phyloP scores from a whole-genome alignment of 2,329 filamentous ascomycete species.

The Sporothrix protearum region DNA sequence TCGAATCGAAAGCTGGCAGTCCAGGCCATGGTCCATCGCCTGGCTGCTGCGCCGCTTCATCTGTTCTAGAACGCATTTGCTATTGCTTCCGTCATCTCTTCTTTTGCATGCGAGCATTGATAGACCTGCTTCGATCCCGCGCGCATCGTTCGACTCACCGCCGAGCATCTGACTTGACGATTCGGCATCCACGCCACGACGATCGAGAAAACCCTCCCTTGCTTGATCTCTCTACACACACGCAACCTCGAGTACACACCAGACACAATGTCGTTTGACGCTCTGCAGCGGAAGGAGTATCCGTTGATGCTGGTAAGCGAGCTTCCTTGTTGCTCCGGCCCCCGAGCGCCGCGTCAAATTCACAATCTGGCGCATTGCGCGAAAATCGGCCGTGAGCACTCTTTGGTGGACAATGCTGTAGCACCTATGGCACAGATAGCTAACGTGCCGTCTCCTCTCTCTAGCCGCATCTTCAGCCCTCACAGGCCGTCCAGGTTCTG shows the following conservation, averaged over 20 bases:
- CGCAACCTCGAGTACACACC: background rate
- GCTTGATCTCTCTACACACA: background rate
- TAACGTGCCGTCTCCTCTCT: slow-evolving; percentile 21
- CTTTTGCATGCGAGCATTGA: background rate
- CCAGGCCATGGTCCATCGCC: slow-evolving; percentile 24
- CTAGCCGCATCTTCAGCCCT: slow-evolving; percentile 75
- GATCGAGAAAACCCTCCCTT: too few relatives aligned
- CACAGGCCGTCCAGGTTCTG: slow-evolving; percentile 75
- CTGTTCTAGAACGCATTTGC: background rate
- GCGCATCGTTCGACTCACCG: background rate
- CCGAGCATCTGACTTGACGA: background rate
- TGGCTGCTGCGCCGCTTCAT: slow-evolving; percentile 17
- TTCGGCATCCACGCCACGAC: background rate
- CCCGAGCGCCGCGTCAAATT: background rate
- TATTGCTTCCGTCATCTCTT: background rate
- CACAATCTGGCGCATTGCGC: background rate
- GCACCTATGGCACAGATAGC: background rate
- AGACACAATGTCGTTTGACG: slow-evolving; percentile 54
- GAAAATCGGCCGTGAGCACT: background rate
- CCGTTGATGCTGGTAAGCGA: slow-evolving; percentile 82
- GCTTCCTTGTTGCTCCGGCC: slow-evolving; percentile 15
- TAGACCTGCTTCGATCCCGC: background rate
- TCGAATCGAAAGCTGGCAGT: background rate
- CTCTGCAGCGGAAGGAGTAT: slow-evolving; percentile 83
- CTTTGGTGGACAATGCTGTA: background rate